These are phyloP conservation scores for Dendrobium nobile DNA, from an alignment of 106 monocot species.

Conservation along the genomic window DNA sequence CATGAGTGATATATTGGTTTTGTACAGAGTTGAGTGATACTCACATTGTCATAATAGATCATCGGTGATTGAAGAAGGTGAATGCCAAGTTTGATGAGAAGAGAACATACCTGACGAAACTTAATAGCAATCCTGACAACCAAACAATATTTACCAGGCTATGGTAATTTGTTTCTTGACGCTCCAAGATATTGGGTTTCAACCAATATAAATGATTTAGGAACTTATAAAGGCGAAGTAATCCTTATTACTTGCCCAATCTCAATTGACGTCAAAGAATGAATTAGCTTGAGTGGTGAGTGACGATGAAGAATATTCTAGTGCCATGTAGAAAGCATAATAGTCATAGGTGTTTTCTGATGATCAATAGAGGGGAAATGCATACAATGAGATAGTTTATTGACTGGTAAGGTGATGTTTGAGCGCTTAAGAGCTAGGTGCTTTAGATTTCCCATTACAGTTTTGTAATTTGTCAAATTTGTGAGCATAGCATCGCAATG, in stretches of 20 bases:
- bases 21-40: neutral
- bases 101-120: neutral
- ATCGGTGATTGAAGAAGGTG: neutral
- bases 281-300: neutral
- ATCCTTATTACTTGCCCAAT: neutral
- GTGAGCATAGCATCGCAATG: neutral
- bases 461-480: neutral
- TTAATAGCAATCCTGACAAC: neutral
- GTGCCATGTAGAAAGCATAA: neutral
- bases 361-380: neutral
- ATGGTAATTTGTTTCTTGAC: neutral
- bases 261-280: neutral
- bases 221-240: neutral
- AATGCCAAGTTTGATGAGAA: neutral
- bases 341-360: neutral
- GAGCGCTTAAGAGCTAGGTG: neutral
- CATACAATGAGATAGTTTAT: no score
- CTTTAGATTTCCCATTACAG: neutral
- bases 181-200: neutral
- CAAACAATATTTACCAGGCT: neutral
- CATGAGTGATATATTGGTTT: neutral
- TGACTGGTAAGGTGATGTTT: no score
- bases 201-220: neutral
- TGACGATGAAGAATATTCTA: neutral
- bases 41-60: neutral